A percentile compares a stretch with the other conserved stretches of the same genome.
phyloP scores from a whole-genome alignment of 2,329 filamentous ascomycete genomes.

The Malbranchea zuffiana region DNA sequence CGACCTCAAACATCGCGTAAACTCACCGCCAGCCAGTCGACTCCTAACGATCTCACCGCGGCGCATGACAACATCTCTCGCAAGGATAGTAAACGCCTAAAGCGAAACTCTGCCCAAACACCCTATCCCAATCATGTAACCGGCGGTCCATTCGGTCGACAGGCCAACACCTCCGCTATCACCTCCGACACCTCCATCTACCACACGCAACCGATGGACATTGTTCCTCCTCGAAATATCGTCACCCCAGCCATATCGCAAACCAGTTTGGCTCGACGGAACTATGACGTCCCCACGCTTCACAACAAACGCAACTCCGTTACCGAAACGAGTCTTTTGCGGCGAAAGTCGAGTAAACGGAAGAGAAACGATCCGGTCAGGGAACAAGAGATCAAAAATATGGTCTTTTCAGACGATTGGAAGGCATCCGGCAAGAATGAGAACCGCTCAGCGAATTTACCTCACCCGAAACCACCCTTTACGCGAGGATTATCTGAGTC shows the following conservation, averaged over 20 bases:
- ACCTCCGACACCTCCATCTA: slow-evolving; percentile 5
- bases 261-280: slow-evolving; percentile 29
- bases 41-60: slow-evolving; percentile 12
- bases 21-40: neutral
- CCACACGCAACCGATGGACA: slow-evolving; percentile 18
- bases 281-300: slow-evolving; percentile 40
- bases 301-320: slow-evolving; percentile 49
- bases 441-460: slow-evolving; percentile 50
- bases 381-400: slow-evolving; percentile 78
- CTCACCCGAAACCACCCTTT: slow-evolving; percentile 59
- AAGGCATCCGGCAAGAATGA: slow-evolving; percentile 48
- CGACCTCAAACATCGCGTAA: slow-evolving; percentile 5
- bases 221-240: slow-evolving; percentile 14
- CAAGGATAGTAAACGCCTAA: slow-evolving; percentile 24
- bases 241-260: slow-evolving; percentile 20
- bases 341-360: slow-evolving; percentile 66
- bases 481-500: slow-evolving; percentile 49
- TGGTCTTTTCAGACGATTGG: slow-evolving; percentile 55
- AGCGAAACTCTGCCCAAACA: slow-evolving; percentile 19
- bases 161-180: slow-evolving; percentile 2
- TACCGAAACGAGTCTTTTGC: slow-evolving; percentile 47
- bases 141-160: no score
- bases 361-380: slow-evolving; percentile 64
- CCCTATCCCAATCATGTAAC: slow-evolving; percentile 10
- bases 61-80: slow-evolving; percentile 19